These are phyloP conservation scores for Penicillium glabrum DNA, from an alignment of 2,329 filamentous ascomycete species.

Conservation along the genomic window DNA sequence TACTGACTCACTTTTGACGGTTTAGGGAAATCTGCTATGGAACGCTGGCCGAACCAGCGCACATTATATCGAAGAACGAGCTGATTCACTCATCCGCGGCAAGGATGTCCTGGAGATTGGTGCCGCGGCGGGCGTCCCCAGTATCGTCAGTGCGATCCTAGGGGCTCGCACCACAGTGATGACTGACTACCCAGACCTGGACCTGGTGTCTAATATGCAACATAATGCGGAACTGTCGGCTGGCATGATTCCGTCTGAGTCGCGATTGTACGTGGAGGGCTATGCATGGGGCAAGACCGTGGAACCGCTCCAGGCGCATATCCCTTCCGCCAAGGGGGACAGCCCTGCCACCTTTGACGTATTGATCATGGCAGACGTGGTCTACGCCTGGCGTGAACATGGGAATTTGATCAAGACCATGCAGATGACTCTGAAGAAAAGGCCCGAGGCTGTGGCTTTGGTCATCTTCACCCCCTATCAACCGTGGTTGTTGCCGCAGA, in stretches of 20 bases:
- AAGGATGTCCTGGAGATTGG: conserved; percentile 85
- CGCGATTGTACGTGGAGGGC: conserved; percentile 61
- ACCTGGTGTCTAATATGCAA: conserved; percentile 76
- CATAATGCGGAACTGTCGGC: conserved; percentile 67
- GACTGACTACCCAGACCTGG: conserved; percentile 84
- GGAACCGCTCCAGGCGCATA: conserved; percentile 56
- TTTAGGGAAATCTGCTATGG: conserved; percentile 80
- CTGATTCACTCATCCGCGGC: conserved; percentile 58
- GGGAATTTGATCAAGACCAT: conserved; percentile 73
- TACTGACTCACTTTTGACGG: not conserved
- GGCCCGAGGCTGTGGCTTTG: conserved; percentile 62
- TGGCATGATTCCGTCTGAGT: conserved; percentile 38
- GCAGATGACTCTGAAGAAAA: conserved; percentile 61
- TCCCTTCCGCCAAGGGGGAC: conserved; percentile 57
- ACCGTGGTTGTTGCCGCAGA: conserved; percentile 83
- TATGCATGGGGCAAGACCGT: conserved; percentile 80
- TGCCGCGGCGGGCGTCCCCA: conserved; percentile 81
- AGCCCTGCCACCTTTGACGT: conserved; percentile 69
- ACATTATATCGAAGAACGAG: conserved; percentile 71
- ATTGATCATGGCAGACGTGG: conserved; percentile 80
- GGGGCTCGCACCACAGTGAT: conserved; percentile 71
- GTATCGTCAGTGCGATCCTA: conserved; percentile 71
- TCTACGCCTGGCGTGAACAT: conserved; percentile 91
- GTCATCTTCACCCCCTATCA: conserved; percentile 95
- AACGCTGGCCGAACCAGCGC: conserved; percentile 80